Evolutionary conservation across 306 rosid genomes (phyloP), one percentile per base, ranked within the genome.

Genomic region (Spatholobus suberectus): DNA sequence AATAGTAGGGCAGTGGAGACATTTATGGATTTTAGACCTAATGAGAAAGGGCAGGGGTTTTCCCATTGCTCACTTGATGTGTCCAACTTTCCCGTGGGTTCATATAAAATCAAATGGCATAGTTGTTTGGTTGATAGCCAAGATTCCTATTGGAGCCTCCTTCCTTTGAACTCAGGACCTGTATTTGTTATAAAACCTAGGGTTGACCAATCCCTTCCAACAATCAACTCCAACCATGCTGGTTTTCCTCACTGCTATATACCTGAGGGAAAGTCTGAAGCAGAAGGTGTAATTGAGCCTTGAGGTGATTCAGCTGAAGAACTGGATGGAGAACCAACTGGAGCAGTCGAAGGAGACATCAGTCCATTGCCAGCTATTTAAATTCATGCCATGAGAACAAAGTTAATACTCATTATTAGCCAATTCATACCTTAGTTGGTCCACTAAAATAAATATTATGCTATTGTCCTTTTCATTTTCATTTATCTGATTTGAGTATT

Each of bases 11-110:
- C 29, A 9, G 90, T 83, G 24, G 76, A 77, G 24, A 44, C 85
- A 9, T 89, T 86, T 46, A 74, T 80, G 46, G 37, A 72, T 24
- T 86, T 91, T 24, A 79, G 86, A 81, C 84, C 85, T 37, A 84
- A 90, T 41, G 83, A 87, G 75, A 89, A 82, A 78, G 90, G 96
- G 20, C 96, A 91, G 71, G 96, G 94, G 15, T 91, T 93, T 82
- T 76, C 92, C 17, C 87, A 86, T 59, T 93, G 96, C 89, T 69
- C 82, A 86, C 90, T 93, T 73, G 91, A 90, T 77, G 85, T 93
- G 76, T 88, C 94, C 58, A 35, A 81, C 54, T 90, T 88, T 82
- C 90, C 90, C 0, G 79, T 58, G 8, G 97, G 94, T 58, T 80
- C 82, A 67, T 91, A 91, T 23, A 89, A 89, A 83, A 87, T 90